These are phyloP conservation scores for Citrus inodora DNA, from an alignment of 345 rosid genomes.

Conservation along the genomic window DNA sequence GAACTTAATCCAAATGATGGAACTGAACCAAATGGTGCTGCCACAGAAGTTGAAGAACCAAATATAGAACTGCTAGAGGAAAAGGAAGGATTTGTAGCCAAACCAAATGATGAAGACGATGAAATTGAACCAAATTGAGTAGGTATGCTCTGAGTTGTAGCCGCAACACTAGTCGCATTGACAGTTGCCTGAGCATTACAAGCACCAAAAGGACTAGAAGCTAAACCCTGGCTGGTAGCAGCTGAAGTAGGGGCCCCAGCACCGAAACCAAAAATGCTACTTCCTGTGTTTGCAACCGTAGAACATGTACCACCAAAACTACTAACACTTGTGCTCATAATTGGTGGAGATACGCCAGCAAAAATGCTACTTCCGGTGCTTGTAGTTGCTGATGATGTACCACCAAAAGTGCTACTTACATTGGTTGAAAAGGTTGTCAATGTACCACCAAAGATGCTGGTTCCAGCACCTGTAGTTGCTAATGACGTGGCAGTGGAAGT, in stretches of 20 bases:
- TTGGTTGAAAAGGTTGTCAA: conserved; percentile 27
- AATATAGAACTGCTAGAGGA: conserved; percentile 46
- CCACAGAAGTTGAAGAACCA: conserved; percentile 45
- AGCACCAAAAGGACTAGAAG: conserved; percentile 37
- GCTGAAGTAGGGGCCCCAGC: conserved; percentile 42
- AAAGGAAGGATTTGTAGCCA: conserved; percentile 39
- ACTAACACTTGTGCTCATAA: conserved; percentile 29
- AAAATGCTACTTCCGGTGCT: conserved; percentile 32
- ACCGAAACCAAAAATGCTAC: conserved; percentile 45
- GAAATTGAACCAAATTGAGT: conserved; percentile 47
- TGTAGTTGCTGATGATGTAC: conserved; percentile 30
- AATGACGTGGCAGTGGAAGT: conserved; percentile 20
- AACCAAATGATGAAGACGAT: conserved; percentile 47
- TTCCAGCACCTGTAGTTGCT: conserved; percentile 15
- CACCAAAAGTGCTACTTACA: conserved; percentile 26
- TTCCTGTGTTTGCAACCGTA: conserved; percentile 26
- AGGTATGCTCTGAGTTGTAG: conserved; percentile 50
- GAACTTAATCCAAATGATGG: conserved; percentile 49
- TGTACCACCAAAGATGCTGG: conserved; percentile 26
- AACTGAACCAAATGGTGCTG: conserved; percentile 38
- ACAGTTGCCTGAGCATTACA: conserved; percentile 40
- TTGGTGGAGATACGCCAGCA: conserved; percentile 28
- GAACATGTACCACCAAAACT: conserved; percentile 39
- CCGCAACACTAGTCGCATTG: conserved; percentile 37
- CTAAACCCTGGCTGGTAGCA: conserved; percentile 39